These are phyloP conservation scores for Eutrema salsugineum DNA, from an alignment of 441 rosid species.

Conservation along the genomic window DNA sequence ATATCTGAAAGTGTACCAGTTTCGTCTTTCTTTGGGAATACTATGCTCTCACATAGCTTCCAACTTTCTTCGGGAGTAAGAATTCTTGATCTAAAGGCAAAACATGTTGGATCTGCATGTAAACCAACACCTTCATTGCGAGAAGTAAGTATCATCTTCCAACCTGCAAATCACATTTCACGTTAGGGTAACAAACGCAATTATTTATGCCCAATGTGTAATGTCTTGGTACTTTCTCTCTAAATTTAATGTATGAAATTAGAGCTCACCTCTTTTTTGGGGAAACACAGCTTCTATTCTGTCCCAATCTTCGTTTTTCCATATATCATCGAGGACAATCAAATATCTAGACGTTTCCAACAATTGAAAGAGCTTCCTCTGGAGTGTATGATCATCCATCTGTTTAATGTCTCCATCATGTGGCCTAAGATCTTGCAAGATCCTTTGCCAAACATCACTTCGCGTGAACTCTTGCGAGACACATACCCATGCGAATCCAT, in stretches of 20 bases:
- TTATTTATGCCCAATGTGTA: neutral
- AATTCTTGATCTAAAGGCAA: neutral
- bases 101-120: slow-evolving; percentile 25
- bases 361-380: neutral
- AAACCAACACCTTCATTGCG: slow-evolving; percentile 24
- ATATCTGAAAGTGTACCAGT: neutral
- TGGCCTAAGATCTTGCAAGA: slow-evolving; percentile 5
- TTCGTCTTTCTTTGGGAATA: neutral
- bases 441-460: slow-evolving; percentile 9
- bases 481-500: slow-evolving; percentile 24
- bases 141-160: slow-evolving; percentile 29
- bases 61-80: slow-evolving; percentile 9
- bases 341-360: slow-evolving; percentile 18
- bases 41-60: neutral
- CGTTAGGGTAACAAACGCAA: neutral
- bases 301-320: slow-evolving; percentile 18
- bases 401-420: neutral
- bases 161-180: neutral
- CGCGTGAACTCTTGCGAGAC: slow-evolving; percentile 8
- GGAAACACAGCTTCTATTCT: neutral
- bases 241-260: neutral
- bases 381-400: neutral
- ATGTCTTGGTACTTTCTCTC: too few species aligned
- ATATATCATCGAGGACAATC: slow-evolving; percentile 25
- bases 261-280: neutral